phyloP scores from a whole-genome alignment of 2,329 filamentous ascomycete species.

The Phaeosphaeria sp. region DNA sequence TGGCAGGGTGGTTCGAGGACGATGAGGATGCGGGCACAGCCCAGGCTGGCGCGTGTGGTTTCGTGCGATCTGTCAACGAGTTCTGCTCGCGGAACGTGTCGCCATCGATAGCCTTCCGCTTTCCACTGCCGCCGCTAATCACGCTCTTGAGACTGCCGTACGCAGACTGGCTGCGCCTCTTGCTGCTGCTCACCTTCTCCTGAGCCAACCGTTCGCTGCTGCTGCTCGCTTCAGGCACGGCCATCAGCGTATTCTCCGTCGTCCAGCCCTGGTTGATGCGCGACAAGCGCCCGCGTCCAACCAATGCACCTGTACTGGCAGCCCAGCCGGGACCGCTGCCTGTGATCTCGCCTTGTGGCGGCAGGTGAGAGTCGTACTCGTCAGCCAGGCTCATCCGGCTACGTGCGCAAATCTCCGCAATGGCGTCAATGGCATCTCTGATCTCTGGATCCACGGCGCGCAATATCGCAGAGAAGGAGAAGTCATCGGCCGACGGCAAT shows the following conservation, averaged over 20 bases:
- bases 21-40: conserved; percentile 32
- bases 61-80: conserved; percentile 13
- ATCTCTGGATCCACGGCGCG: conserved; percentile 66
- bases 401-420: conserved; percentile 68
- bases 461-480: conserved; percentile 63
- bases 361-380: conserved; percentile 68
- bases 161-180: conserved; percentile 44
- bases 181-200: conserved; percentile 31
- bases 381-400: conserved; percentile 68
- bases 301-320: conserved; percentile 36
- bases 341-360: conserved; percentile 65
- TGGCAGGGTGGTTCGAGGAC: conserved; percentile 36
- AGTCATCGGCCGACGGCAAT: conserved; percentile 59
- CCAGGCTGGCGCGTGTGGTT: conserved; percentile 33
- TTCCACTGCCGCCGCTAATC: conserved; percentile 44
- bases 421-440: conserved; percentile 64
- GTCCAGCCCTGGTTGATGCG: conserved; percentile 44
- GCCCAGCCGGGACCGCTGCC: conserved; percentile 34
- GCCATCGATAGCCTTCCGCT: conserved; percentile 31
- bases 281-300: conserved; percentile 39
- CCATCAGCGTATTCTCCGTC: conserved; percentile 51
- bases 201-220: conserved; percentile 51
- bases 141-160: conserved; percentile 49
- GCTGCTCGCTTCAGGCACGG: conserved; percentile 56
- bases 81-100: conserved; percentile 29